Base-by-base conservation (phyloP, 176 grass and related monocot genomes). In the Alloteropsis semialata region DNA sequence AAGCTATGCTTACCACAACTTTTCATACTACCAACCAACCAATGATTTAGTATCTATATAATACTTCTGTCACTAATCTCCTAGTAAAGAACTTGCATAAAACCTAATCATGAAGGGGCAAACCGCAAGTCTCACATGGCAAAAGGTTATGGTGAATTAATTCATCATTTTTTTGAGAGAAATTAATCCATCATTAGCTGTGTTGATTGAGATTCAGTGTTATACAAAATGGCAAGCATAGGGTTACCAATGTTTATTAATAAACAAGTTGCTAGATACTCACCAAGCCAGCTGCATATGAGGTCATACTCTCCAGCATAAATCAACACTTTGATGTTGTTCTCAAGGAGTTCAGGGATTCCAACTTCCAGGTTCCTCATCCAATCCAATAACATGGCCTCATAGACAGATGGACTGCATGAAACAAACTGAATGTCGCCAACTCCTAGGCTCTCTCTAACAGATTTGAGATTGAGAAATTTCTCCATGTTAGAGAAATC, bases 231-330 rank as follows among this genome's bases (percentile, higher is more conserved):
- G n/a, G 51, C 33, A 45, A 57, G 55, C 28, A 73, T 24, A 81
- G 22, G 0, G 56, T 44, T 61, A 53, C 6, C 33, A 29, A 2
- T 74, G 33, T 78, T 56, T 49, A 37, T 53, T 39, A 36, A 38
- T 70, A 53, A 53, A 46, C 44, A 82, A 74, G 68, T 84, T 33
- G 63, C 64, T 82, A 84, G 15, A 73, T 28, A 69, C 84, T 87
- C 78, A 97, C 95, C 95, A 37, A 94, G 74, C 94, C 94, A 97
- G 63, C 94, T 97, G 69, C 94, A 97, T 71, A 97, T 97, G 64
- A 97, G 94, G 82, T 97, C 94, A 78, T 97, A 97, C 74, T 97
- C 94, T 56, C 94, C 94, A 61, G 94, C 95, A 85, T 94, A 97
- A 72, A 97, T 82, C 43, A 97, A 81, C 22, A 97, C 80, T 77